Conservation (phyloP, 257 asterid genomes). For the Solanum acaule region DNA sequence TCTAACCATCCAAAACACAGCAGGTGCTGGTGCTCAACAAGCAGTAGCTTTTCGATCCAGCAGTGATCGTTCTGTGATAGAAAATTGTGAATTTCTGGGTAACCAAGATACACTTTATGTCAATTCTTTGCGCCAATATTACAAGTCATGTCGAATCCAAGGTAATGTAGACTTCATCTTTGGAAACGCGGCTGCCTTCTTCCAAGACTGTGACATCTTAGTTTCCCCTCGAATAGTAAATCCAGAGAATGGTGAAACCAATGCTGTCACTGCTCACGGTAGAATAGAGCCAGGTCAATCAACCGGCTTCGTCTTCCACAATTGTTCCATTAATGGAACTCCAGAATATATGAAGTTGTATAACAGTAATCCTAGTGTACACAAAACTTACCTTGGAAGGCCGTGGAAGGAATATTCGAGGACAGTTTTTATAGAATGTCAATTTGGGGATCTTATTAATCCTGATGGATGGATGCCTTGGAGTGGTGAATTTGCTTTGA, state of each 20-base stretch:
- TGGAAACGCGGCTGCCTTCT: constrained; percentile 36
- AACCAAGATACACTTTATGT: constrained; percentile 45
- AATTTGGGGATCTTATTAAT: constrained; percentile 22
- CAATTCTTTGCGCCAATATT: constrained; percentile 42
- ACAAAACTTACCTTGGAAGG: constrained; percentile 35
- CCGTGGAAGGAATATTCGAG: constrained; percentile 50
- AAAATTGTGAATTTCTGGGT: constrained; percentile 40
- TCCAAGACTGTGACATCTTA: constrained; percentile 29
- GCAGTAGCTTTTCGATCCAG: constrained; percentile 51
- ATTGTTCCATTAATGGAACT: constrained; percentile 38
- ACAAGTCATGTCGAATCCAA: constrained; percentile 44
- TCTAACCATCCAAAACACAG: constrained; percentile 38
- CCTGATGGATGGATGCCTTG: constrained; percentile 45
- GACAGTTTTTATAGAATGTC: constrained; percentile 28
- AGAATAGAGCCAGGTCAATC: constrained; percentile 38
- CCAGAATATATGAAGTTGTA: constrained; percentile 34
- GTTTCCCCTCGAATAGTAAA: constrained; percentile 28
- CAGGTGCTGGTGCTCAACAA: constrained; percentile 41
- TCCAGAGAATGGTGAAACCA: constrained; percentile 39
- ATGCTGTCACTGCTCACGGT: constrained; percentile 47
- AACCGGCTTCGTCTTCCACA: constrained; percentile 35
- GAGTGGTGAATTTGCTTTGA: constrained; percentile 33
- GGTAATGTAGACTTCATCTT: constrained; percentile 47
- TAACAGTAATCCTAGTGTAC: constrained; percentile 23
- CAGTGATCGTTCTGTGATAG: constrained; percentile 30